phyloP scores from a whole-genome alignment of 1,284 basidiomycete species.

The Austroboletus olivaceoglutinosus region DNA sequence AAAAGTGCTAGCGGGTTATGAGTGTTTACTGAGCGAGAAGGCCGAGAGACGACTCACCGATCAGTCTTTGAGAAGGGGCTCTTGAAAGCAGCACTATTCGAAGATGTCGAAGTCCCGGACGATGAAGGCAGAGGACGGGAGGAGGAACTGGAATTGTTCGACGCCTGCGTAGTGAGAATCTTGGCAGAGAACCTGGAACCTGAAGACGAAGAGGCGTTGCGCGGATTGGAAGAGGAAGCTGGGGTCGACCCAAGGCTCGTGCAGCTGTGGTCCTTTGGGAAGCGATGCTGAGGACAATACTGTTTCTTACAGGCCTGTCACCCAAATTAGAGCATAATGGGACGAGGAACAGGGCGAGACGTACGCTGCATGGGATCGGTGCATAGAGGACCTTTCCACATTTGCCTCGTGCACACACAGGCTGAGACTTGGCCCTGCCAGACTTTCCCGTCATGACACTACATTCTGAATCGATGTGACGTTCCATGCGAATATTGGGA shows the following conservation, averaged over 20 bases:
- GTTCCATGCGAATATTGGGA: slow-evolving; percentile 74
- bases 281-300: slow-evolving; percentile 73
- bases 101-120: slow-evolving; percentile 11
- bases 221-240: slow-evolving; percentile 17
- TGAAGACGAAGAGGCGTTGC: slow-evolving; percentile 1
- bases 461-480: slow-evolving; percentile 64
- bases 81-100: slow-evolving; percentile 19
- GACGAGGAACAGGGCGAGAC: slow-evolving; percentile 26
- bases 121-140: slow-evolving; percentile 9
- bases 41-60: slow-evolving; percentile 52
- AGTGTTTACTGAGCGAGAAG: slow-evolving; percentile 53
- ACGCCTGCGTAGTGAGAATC: slow-evolving; percentile 3
- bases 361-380: slow-evolving; percentile 68
- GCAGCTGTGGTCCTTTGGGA: slow-evolving; percentile 66
- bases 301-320: slow-evolving; percentile 62
- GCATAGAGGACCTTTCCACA: slow-evolving; percentile 72
- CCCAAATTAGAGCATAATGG: slow-evolving; percentile 5
- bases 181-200: slow-evolving; percentile 9
- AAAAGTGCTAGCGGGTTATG: slow-evolving; percentile 57
- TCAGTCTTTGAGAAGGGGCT: slow-evolving; percentile 67
- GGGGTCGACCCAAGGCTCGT: slow-evolving; percentile 24
- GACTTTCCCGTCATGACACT: slow-evolving; percentile 52
- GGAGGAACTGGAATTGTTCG: slow-evolving; percentile 9
- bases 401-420: slow-evolving; percentile 56
- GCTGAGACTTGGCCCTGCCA: slow-evolving; percentile 51